Evolutionary conservation across 73 alveolate species (phyloP), one percentile per base, ranked within the genome.

Genomic region (Chromera velia): DNA sequence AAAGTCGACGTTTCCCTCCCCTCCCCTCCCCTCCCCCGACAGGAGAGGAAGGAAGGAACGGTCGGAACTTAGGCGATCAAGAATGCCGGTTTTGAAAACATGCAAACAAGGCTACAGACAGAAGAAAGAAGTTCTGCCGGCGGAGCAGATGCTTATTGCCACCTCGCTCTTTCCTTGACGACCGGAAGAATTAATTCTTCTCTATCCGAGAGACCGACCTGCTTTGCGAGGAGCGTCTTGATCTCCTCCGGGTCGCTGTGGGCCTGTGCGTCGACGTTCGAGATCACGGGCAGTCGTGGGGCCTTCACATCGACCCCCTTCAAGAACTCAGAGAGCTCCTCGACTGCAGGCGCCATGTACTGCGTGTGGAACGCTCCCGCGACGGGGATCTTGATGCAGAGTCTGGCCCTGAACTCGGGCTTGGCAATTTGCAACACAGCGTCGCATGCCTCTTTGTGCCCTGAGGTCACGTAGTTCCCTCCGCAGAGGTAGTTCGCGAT

Each of bases 271-370:
- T 78, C 85, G 65, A 78, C 85, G 33, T 78, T 78, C 73, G 85
- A 78, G 26, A 78, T 65, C 72, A 78, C 85, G 0, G 85, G 85
- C 45, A 78, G 46, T 27, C 73, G 55, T 0, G 85, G 85, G 32
- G 72, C 31, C 66, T 69, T 31, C 47, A 78, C 28, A 7, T 78
- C 85, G 0, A 69, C 85, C 27, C 79, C 85, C 31, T 72, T 62
- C 76, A 76, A 29, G 13, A 76, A 75, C 31, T 63, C 85, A n/a
- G 67, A 72, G 29, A 78, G 72, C 34, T 78, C 69, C 68, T 45
- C 85, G 72, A 78, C 85, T 0, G 85, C 85, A 0, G 85, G 85
- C 9, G 67, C 79, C 85, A 78, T 78, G 85, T 68, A 78, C 69
- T 78, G 79, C 4, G 85, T 78, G 78, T 78, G 85, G 72, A 78